phyloP scores from a whole-genome alignment of 2,329 filamentous ascomycete species.

The Trichoderma aggressivum region DNA sequence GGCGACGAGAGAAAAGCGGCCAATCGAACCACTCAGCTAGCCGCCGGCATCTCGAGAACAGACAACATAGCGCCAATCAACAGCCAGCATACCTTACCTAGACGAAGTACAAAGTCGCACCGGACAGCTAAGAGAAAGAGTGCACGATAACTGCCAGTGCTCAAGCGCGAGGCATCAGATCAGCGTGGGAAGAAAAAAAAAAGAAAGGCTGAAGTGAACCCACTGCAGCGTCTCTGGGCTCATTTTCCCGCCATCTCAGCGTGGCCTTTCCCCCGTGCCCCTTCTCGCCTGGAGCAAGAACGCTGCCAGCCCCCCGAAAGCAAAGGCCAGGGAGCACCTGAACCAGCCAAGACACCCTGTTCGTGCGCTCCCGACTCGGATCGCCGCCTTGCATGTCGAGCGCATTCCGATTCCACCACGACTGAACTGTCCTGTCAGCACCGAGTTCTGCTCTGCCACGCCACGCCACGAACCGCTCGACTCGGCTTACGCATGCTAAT shows the following conservation, averaged over 20 bases:
- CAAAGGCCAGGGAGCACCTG: conserved; percentile 2
- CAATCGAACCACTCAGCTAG: not conserved
- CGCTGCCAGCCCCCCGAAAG: not conserved
- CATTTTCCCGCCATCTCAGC: not conserved
- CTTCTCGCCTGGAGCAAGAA: conserved; percentile 1
- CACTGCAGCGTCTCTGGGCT: not conserved
- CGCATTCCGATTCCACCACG: conserved; percentile 15
- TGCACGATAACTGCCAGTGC: not conserved
- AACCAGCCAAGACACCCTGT: conserved; percentile 15
- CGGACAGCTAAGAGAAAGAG: not conserved
- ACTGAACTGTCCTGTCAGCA: not conserved
- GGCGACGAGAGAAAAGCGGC: not conserved
- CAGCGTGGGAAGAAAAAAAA: not conserved
- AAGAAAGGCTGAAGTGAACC: not conserved
- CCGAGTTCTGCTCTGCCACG: not conserved
- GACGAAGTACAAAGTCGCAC: not conserved
- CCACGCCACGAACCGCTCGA: conserved; percentile 9
- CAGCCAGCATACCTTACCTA: not conserved
- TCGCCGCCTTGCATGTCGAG: conserved; percentile 13
- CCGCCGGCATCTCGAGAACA: not conserved
- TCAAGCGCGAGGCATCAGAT: not conserved
- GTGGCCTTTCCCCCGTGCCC: not conserved
- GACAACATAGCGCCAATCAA: not conserved
- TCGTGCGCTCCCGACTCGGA: conserved; percentile 3
- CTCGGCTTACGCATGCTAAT: conserved; percentile 4